Conservation (phyloP, 73 alveolate species). For the Breviolum minutum region DNA sequence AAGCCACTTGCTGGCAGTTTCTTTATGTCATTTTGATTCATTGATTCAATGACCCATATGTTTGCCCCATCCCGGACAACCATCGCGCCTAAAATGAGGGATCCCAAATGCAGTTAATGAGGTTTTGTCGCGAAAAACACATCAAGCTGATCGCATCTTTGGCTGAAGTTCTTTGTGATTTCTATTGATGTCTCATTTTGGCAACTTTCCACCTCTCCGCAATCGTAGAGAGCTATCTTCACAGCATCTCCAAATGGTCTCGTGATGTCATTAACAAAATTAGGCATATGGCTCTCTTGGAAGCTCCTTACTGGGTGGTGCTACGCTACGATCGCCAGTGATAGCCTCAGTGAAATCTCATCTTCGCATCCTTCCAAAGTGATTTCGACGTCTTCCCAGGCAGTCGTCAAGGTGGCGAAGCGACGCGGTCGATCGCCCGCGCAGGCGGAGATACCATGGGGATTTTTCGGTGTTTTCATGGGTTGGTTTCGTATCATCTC, state of each 20-base stretch:
- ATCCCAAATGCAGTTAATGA: background rate
- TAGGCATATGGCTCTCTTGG: slow-evolving; percentile 92
- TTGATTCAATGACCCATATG: background rate
- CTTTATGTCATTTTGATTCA: background rate
- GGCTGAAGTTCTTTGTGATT: background rate
- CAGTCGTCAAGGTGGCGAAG: slow-evolving; percentile 77
- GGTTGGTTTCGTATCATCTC: too few relatives aligned
- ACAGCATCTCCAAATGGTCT: background rate
- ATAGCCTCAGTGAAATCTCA: too few relatives aligned
- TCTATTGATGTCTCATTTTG: too few relatives aligned
- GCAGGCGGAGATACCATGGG: slow-evolving; percentile 26
- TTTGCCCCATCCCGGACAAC: background rate
- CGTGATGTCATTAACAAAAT: background rate
- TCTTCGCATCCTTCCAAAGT: background rate
- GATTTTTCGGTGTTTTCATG: too few relatives aligned
- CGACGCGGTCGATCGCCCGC: slow-evolving; percentile 67
- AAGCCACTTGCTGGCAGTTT: slow-evolving; percentile 8
- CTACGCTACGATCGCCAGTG: slow-evolving; percentile 68
- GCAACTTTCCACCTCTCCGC: too few relatives aligned
- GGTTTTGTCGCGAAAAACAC: slow-evolving; percentile 77
- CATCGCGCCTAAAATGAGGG: background rate
- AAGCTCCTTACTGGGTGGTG: slow-evolving; percentile 90
- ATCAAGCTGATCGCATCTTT: slow-evolving; percentile 45
- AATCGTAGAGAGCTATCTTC: background rate
- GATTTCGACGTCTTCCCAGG: background rate